phyloP scores from a whole-genome alignment of 176 grass and related monocot species.

The Dendrocalamus sinicus region DNA sequence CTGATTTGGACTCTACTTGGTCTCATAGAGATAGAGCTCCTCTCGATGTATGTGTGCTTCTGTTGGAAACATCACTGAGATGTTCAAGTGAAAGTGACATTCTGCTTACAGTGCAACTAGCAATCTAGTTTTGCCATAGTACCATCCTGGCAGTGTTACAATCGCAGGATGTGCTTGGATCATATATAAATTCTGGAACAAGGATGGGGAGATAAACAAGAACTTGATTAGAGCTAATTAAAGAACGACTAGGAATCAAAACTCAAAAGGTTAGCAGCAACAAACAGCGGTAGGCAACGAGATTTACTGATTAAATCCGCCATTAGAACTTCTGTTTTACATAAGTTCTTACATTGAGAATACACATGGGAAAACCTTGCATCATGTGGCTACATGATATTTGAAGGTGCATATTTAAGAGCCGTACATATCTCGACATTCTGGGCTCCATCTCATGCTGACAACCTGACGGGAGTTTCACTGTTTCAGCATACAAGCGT shows the following conservation, averaged over 20 bases:
- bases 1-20: not conserved
- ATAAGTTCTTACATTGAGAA: constrained; percentile 2
- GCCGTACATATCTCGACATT: constrained; percentile 41
- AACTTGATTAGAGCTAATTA: not conserved
- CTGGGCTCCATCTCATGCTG: constrained; percentile 5
- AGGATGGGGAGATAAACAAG: not conserved
- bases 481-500: constrained; percentile 24
- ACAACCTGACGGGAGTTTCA: constrained; percentile 30
- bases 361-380: constrained; percentile 30
- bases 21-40: not conserved
- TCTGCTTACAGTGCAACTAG: not conserved
- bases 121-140: not conserved
- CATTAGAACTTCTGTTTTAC: constrained; percentile 27
- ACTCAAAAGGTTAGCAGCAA: not conserved
- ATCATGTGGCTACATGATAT: constrained; percentile 1
- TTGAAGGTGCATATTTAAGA: constrained; percentile 17
- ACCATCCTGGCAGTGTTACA: not conserved
- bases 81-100: not conserved
- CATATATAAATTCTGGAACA: not conserved
- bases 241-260: not conserved
- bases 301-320: constrained; percentile 20
- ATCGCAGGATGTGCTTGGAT: not conserved
- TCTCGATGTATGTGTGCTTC: not conserved
- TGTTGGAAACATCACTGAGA: not conserved
- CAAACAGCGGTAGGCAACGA: not conserved